phyloP scores from a whole-genome alignment of 83 land plant genomes.

The Picea abies region DNA sequence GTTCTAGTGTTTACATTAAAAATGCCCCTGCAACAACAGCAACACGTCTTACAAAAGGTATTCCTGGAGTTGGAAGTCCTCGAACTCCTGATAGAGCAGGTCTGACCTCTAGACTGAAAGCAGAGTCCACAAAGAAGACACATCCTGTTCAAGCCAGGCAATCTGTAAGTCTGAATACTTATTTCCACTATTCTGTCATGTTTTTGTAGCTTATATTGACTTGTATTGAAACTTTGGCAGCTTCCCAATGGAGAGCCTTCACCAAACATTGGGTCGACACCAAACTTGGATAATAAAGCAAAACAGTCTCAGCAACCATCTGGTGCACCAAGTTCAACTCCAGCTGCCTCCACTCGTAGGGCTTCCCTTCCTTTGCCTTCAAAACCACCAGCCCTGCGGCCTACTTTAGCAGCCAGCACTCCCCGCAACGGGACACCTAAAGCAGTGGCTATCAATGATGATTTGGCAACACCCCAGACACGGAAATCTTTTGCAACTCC shows the following conservation, averaged over 20 bases:
- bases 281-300: constrained; percentile 7
- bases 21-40: constrained; percentile 7
- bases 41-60: constrained; percentile 11
- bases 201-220: background rate
- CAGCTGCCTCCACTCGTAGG: constrained; percentile 47
- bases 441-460: constrained; percentile 1
- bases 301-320: constrained; percentile 12
- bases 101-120: background rate
- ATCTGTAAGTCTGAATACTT: constrained; percentile 15
- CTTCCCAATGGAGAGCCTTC: constrained; percentile 7
- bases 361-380: constrained; percentile 57
- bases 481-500: constrained; percentile 12
- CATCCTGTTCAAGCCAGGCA: background rate
- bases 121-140: constrained; percentile 8
- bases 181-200: background rate
- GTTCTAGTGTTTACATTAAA: background rate
- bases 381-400: constrained; percentile 15
- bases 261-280: background rate
- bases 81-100: constrained; percentile 1
- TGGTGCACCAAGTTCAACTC: constrained; percentile 12
- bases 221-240: background rate
- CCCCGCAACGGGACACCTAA: constrained; percentile 9
- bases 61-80: constrained; percentile 11
- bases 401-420: constrained; percentile 2
- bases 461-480: constrained; percentile 7